Evolutionary conservation across 805 yeast species (phyloP), one percentile per base, ranked within the genome.

Genomic region (Metschnikowia lochheadii): DNA sequence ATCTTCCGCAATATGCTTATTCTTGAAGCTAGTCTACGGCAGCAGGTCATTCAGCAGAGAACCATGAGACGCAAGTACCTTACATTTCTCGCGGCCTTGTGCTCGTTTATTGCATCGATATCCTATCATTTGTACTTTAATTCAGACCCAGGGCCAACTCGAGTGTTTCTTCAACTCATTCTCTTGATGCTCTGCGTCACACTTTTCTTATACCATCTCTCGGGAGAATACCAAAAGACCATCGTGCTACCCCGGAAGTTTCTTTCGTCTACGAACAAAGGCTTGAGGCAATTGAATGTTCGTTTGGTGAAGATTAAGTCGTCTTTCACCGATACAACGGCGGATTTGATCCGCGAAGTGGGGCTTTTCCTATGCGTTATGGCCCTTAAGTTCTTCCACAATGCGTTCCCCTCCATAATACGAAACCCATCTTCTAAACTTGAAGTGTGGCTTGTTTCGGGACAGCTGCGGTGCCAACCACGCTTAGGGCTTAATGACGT

Each of bases 191-290:
- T 81, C 17, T 57, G 79, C 29, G 81, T 91, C 17, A 87, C 96
- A 0, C 68, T 90, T 49, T 76, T 82, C 23, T 72, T 92, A 40
- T 92, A 89, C 67, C 90, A 87, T 61, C 67, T 92, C 34, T 85
- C 96, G 21, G 99, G 99, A 0, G 94, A 90, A 68, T 94, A 92
- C 66, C 81, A 80, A 51, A 80, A 94, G 53, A 89, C 96, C 0
- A 87, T 92, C 49, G 85, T 87, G 14, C 72, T 83, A 39, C 96
- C 97, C 1, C 78, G 96, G 53, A 78, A 81, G 62, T 92, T 90
- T 63, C 70, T 94, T 49, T 72, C 83, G 1, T 80, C 85, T n/a
- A 83, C 97, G 6, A 94, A 94, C 66, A 89, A 89, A 63, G 97
- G 97, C 0, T 70, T 92, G 23, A 71, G 97, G 45, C 92, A 89